Percentiles rank a stretch among this genome's conserved stretches.
Evolutionary conservation across 805 yeast genomes (phyloP).

Genomic region (Grigorovia transvaalensis): DNA sequence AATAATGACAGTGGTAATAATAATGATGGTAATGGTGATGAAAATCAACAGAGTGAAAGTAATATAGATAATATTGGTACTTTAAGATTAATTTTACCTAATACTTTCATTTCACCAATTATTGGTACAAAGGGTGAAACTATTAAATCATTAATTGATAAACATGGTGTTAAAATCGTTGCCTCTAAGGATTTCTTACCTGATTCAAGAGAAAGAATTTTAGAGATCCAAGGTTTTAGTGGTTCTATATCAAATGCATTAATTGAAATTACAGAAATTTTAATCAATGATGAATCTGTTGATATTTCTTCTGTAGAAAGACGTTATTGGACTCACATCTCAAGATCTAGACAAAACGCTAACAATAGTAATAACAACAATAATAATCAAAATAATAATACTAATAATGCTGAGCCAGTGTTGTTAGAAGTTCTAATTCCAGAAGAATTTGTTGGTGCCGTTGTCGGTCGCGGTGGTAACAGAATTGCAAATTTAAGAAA

Average conservation of each 20-base stretch:
- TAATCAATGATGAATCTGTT: conserved; percentile 14
- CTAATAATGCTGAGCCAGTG: conserved; percentile 1
- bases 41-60: conserved; percentile 4
- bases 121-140: conserved; percentile 77
- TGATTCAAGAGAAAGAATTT: conserved; percentile 73
- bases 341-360: background rate
- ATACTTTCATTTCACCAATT: conserved; percentile 78
- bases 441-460: conserved; percentile 76
- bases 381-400: conserved; percentile 1
- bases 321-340: conserved; percentile 56
- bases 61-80: conserved; percentile 21
- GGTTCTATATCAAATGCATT: conserved; percentile 54
- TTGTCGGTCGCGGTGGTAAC: conserved; percentile 77
- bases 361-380: conserved; percentile 3
- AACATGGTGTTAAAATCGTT: conserved; percentile 63
- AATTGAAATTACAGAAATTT: conserved; percentile 36
- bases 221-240: conserved; percentile 77
- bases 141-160: conserved; percentile 58
- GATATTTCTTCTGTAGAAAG: conserved; percentile 22
- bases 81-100: conserved; percentile 66
- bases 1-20: background rate
- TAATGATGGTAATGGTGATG: no score
- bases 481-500: conserved; percentile 80
- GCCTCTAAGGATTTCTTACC: conserved; percentile 79
- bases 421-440: conserved; percentile 38